Base-by-base conservation (phyloP, 2,329 filamentous ascomycete species). In the Sporothrix pallida region DNA sequence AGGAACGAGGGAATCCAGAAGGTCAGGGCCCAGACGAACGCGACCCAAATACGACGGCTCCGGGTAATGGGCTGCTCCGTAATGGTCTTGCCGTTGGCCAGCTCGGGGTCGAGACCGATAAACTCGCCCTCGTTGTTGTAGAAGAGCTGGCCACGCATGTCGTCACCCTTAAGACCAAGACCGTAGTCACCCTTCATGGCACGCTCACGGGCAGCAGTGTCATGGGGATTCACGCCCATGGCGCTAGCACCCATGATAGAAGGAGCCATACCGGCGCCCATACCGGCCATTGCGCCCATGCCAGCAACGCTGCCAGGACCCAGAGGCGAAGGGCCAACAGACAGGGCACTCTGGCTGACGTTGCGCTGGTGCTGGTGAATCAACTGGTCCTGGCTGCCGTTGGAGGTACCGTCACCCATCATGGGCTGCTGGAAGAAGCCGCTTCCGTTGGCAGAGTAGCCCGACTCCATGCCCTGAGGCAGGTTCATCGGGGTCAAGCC, bases 1-100 rank as follows among this genome's bases (percentile, higher is more conserved):
- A 93, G 77, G 67, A 93, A 92, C 0, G 95, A 98, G 0, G 96
- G 96, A 77, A 98, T 96, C 92, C 93, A 98, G 81, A 94, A 98
- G 0, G 96, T 99, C 68, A 97, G 77, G 0, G 89, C 88, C 94
- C 95, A 98, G 2, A 96, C 93, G 56, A 96, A 82, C 1, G 83
- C 88, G 31, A 97, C 90, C 96, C 96, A 99, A 1, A 90, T 79
- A 56, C 93, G 91, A 76, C 96, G 90, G 63, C 86, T 85, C 2
- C 83, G 80, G 0, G 90, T 87, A 26, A 92, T 88, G 0, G 88
- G 84, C 74, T 91, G 87, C 56, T 93, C 91, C 78, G 93, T 90
- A 37, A 98, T 87, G 72, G 91, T 88, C 80, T 94, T 95, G 75
- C 91, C 89, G 65, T 93, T 89, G 8, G 91, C 93, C 72, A 94